Base-by-base conservation (phyloP, 2,329 filamentous ascomycete genomes). In the Kalaharituber pfeilii region DNA sequence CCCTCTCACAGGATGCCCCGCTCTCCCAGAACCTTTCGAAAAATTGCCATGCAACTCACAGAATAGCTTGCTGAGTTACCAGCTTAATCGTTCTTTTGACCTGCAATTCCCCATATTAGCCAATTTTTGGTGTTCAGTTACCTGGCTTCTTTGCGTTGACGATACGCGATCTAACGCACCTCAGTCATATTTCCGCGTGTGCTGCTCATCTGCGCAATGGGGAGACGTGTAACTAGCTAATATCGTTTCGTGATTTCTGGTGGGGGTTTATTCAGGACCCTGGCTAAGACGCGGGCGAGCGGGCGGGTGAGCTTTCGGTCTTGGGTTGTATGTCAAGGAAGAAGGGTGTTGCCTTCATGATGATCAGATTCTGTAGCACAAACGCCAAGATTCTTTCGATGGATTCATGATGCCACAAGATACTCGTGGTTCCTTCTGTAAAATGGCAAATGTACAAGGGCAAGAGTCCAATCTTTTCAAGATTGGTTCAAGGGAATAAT, bases 71-170 rank as follows among this genome's bases (percentile, higher is more conserved):
- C 73, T 91, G 82, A 51, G 91, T 96, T 63, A 95, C 77, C 72
- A 98, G 79, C 78, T 89, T 93, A 70, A 98, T 76, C 66, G 80
- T 84, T 66, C 91, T 80, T 77, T 95, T 84, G 65, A 82, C 71
- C 80, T 84, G 63, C 53, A 50, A 47, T 27, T 54, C 18, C 57
- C 51, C 36, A 56, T 50, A 52, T 59, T 30, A 44, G 42, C 50
- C 47, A 58, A 42, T 56, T 36, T 45, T 44, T 30, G 47, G n/a
- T n/a, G n/a, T n/a, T n/a, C n/a, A n/a, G n/a, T n/a, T n/a, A n/a
- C n/a, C n/a, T n/a, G n/a, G n/a, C n/a, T n/a, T n/a, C n/a, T n/a
- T n/a, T n/a, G 26, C 27, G 8, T 33, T 33, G 28, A 25, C 42
- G 33, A 28, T 20, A 55, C 30, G 51, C 49, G 49, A 47, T 26